A percentile compares a stretch with the other conserved stretches of the same genome.
Evolutionary conservation across 1,284 basidiomycete species (phyloP).

Genomic region (Papiliotrema nemorosa): DNA sequence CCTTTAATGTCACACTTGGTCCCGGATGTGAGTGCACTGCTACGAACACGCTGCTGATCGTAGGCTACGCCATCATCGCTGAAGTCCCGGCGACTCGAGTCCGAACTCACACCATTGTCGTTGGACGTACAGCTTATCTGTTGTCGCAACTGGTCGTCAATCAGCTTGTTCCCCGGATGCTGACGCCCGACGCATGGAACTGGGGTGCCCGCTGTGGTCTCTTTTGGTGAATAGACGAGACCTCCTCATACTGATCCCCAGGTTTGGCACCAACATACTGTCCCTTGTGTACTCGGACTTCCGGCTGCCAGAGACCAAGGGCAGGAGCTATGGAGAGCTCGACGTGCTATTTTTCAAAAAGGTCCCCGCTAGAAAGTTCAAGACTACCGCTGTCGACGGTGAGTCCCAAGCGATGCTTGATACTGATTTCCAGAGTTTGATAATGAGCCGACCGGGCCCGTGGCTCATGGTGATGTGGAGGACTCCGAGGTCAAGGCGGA

Average conservation of each 20-base stretch:
- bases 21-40: too few relatives aligned
- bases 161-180: conserved; percentile 51
- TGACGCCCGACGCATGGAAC: conserved; percentile 51
- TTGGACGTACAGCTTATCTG: conserved; percentile 50
- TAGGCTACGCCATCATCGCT: conserved; percentile 50
- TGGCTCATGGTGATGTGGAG: too few relatives aligned
- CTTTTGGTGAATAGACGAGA: too few relatives aligned
- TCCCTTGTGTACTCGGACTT: conserved; percentile 48
- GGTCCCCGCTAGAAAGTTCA: conserved; percentile 22
- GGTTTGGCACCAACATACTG: conserved; percentile 33
- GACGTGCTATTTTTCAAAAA: conserved; percentile 49
- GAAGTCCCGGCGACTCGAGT: conserved; percentile 53
- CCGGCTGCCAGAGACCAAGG: conserved; percentile 49
- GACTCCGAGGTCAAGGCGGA: too few relatives aligned
- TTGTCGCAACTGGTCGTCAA: conserved; percentile 48
- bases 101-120: conserved; percentile 54
- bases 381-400: conserved; percentile 8
- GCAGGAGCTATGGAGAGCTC: conserved; percentile 50
- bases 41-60: too few relatives aligned
- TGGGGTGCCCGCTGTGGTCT: conserved; percentile 46
- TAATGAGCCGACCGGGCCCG: too few relatives aligned
- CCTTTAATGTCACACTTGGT: conserved; percentile 47
- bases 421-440: too few relatives aligned
- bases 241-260: too few relatives aligned
- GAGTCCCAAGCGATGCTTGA: too few relatives aligned